Base-by-base conservation (phyloP, 2,329 filamentous ascomycete genomes). In the Cadophora sp. region DNA sequence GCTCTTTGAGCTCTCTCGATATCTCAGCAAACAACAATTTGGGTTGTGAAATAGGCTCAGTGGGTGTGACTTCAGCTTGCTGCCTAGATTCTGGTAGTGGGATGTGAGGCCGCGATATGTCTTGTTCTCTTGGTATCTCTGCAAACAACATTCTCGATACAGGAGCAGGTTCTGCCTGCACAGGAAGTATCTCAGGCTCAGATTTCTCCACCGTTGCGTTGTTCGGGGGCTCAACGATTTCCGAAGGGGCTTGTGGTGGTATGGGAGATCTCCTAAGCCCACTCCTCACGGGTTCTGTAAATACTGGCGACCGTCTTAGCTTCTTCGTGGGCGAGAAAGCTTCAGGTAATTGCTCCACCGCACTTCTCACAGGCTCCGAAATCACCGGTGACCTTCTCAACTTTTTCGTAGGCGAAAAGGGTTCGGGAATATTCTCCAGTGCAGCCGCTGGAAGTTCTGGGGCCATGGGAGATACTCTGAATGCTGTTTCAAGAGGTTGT, bases 211-310 rank as follows among this genome's bases (percentile, higher is more conserved):
- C 11, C 6, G 1, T 41, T 43, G 20, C 27, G 9, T 20, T 58
- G 18, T 43, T 58, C 43, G 20, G 33, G 20, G 55, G 20, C 55
- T 58, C 36, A 22, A 27, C 13, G 22, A 2, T 43, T 14, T 58
- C 20, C 36, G 14, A 7, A 4, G 55, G 2, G 3, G 20, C 9
- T 41, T 39, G 36, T 58, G n/a, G 27, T 6, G 60, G 51, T 36
- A 59, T 30, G 45, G 67, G 65, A 4, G 67, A 69, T 27, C 67
- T 45, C 43, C 65, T 41, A 14, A 65, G 51, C 1, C 8, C 55
- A 30, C 36, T 22, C 18, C 50, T 24, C 20, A 24, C 33, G 13
- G 55, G n/a, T 16, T 58, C 36, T 24, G 36, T 13, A 43, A 58
- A 27, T 24, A 58, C 36, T 41, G 55, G 55, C 24, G 55, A 58